Evolutionary conservation across 441 rosid genomes (phyloP).

Genomic region (Gossypium gossypioides): DNA sequence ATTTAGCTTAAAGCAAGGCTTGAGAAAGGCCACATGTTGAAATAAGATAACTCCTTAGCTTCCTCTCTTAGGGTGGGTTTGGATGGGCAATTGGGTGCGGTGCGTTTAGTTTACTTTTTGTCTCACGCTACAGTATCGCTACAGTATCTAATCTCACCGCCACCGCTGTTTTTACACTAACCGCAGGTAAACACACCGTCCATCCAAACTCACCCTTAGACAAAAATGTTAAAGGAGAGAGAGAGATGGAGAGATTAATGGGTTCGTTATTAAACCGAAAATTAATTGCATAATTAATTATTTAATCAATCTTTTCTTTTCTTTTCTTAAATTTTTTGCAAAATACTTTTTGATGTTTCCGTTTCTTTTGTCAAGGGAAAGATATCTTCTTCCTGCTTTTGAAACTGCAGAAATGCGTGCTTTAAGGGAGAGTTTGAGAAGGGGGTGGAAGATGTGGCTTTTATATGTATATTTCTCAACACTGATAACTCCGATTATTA

Average conservation of each 20-base stretch:
- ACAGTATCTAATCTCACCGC: no score
- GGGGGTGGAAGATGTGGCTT: constrained; percentile 21
- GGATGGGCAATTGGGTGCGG: no score
- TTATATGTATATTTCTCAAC: neutral
- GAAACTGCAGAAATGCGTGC: constrained; percentile 73
- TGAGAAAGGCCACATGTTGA: constrained; percentile 27
- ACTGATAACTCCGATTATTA: neutral
- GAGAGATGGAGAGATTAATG: constrained; percentile 33
- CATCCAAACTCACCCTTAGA: no score
- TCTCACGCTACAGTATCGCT: no score
- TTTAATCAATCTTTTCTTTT: constrained; percentile 15
- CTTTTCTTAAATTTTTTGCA: constrained; percentile 1
- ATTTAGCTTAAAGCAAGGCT: constrained; percentile 19
- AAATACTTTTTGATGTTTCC: neutral
- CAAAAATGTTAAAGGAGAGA: constrained; percentile 10
- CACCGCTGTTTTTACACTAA: no score
- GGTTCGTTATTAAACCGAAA: constrained; percentile 24
- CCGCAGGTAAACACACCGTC: no score
- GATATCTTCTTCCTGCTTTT: constrained; percentile 69
- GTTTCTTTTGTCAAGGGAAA: constrained; percentile 38
- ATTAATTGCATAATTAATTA: constrained; percentile 10
- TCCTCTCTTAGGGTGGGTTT: no score
- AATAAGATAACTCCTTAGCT: constrained; percentile 46
- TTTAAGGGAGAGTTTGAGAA: constrained; percentile 76
- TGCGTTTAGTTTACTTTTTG: no score